Evolutionary conservation across 2,329 filamentous ascomycete species (phyloP), one percentile per base, ranked within the genome.

Genomic region (Beauveria sp.): DNA sequence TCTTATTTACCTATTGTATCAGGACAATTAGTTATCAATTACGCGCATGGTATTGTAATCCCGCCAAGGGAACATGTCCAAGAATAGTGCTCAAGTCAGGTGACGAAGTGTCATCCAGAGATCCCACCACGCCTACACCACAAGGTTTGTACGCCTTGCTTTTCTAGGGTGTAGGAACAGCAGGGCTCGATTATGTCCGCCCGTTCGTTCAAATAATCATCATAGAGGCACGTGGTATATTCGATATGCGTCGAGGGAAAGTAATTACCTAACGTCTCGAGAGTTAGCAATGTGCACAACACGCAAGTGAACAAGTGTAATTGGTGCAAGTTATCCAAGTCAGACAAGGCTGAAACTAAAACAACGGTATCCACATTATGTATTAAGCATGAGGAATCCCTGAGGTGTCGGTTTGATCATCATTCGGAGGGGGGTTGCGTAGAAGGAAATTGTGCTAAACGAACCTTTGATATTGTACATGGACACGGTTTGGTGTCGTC

Each of bases 351-450:
- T 86, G 83, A 86, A 86, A 86, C 83, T 82, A 74, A 72, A 72
- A 75, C 78, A 80, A 81, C 78, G 75, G 75, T 78, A 75, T 86
- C 83, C 78, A 86, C 83, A 86, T 85, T 63, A 71, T 83, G 68
- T 85, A 77, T 86, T 86, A 81, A 80, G 83, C 75, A 84, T 81
- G 83, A 86, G 83, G 83, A 86, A 86, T 86, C 82, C 83, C 81
- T 84, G 69, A 80, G 79, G 79, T 82, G 79, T 83, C 75, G 77
- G 75, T 78, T 79, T 78, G 77, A 78, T 85, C 83, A 86, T 86
- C 83, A 85, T 74, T 70, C 73, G 74, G 72, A 72, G 71, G 59
- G 65, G 70, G 65, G 60, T 38, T 55, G 56, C 12, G 45, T 49
- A 58, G 49, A 38, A 61, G 52, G 57, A 43, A 51, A 57, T 16